These are phyloP conservation scores for Fusarium armeniacum DNA, from an alignment of 2,329 filamentous ascomycete species.

Conservation along the genomic window DNA sequence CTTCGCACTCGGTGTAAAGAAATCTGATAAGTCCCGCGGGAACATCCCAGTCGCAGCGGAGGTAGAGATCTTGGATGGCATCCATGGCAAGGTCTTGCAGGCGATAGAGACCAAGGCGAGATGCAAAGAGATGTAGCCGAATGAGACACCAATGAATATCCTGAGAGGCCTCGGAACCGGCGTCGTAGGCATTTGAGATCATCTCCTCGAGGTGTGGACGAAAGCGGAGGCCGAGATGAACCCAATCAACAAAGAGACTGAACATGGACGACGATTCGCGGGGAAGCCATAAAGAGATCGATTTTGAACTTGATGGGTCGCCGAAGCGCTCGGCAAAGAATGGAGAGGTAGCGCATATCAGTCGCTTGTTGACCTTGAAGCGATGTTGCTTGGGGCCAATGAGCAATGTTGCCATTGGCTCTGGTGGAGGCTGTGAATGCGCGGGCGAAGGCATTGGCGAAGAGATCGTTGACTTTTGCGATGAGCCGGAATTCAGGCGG, in stretches of 20 bases:
- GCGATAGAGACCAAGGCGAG: conserved; percentile 62
- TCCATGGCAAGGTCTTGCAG: conserved; percentile 72
- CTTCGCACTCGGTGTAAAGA: conserved; percentile 68
- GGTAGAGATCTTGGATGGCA: conserved; percentile 70
- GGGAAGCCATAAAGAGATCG: conserved; percentile 58
- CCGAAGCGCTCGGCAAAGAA: conserved; percentile 65
- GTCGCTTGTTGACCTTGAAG: conserved; percentile 60
- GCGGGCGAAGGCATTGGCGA: conserved; percentile 42
- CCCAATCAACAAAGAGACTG: conserved; percentile 66
- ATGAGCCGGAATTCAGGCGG: conserved; percentile 29
- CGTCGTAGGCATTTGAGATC: conserved; percentile 52
- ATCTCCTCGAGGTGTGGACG: conserved; percentile 60
- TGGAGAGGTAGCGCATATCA: conserved; percentile 62
- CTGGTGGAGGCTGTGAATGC: conserved; percentile 41
- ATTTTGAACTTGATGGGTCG: conserved; percentile 49
- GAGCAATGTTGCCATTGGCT: conserved; percentile 55
- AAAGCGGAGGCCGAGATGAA: conserved; percentile 62
- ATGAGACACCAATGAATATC: conserved; percentile 69
- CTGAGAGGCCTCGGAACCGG: conserved; percentile 51
- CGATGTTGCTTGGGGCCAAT: conserved; percentile 59
- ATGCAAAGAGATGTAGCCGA: conserved; percentile 70
- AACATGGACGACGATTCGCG: conserved; percentile 67
- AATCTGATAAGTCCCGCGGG: conserved; percentile 65
- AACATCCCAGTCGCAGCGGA: conserved; percentile 71
- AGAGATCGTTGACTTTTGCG: conserved; percentile 43